Conservation (phyloP, 2,329 filamentous ascomycete species). For the Fusarium annulatum region DNA sequence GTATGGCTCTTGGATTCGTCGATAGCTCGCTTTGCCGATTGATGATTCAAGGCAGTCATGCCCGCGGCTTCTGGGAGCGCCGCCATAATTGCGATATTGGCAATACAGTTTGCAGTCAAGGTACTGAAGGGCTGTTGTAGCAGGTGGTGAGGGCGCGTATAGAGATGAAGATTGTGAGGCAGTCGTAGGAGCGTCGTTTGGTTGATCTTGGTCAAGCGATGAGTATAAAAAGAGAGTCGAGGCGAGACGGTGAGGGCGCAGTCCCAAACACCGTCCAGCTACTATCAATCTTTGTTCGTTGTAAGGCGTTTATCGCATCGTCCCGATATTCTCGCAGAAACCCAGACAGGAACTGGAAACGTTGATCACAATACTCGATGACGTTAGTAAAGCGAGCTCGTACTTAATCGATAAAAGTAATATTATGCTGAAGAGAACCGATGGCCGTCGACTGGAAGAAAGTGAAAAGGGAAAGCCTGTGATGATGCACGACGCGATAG, state of each 20-base stretch:
- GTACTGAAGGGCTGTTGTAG: slow-evolving; percentile 8
- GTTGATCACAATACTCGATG: slow-evolving; percentile 31
- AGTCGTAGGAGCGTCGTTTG: slow-evolving; percentile 9
- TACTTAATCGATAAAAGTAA: slow-evolving; percentile 18
- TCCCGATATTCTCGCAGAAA: slow-evolving; percentile 39
- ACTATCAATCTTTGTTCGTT: slow-evolving; percentile 38
- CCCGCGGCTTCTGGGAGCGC: slow-evolving; percentile 47
- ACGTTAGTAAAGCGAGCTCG: slow-evolving; percentile 12
- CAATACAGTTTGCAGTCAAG: slow-evolving; percentile 12
- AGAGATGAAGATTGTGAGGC: slow-evolving; percentile 10
- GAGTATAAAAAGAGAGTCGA: slow-evolving; percentile 18
- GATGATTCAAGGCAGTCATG: slow-evolving; percentile 47
- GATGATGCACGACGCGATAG: slow-evolving; percentile 35
- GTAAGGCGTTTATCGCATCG: slow-evolving; percentile 44
- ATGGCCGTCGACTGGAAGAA: slow-evolving; percentile 1
- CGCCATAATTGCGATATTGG: slow-evolving; percentile 48
- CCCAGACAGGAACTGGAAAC: slow-evolving; percentile 26
- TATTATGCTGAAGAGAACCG: slow-evolving; percentile 10
- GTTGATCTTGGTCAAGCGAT: background rate
- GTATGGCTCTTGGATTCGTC: slow-evolving; percentile 47
- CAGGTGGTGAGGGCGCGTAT: slow-evolving; percentile 8
- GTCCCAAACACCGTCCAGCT: slow-evolving; percentile 43
- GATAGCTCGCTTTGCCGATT: slow-evolving; percentile 49
- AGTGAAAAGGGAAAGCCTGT: slow-evolving; percentile 20
- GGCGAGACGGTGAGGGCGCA: slow-evolving; percentile 37